phyloP scores from a whole-genome alignment of 2,329 filamentous ascomycete species.

The Pestalotiopsis sp. region DNA sequence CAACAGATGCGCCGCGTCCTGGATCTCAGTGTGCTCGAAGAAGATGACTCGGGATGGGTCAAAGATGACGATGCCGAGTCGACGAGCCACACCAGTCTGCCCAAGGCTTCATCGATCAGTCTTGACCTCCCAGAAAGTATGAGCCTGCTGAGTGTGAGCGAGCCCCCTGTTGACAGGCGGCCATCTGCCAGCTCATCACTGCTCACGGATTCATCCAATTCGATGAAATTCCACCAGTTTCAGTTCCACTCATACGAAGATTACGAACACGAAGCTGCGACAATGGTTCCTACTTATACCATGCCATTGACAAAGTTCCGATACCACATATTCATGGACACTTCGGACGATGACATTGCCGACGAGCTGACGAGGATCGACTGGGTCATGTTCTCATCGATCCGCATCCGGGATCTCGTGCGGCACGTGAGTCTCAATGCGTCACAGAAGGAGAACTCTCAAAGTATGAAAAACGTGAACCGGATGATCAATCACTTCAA shows the following conservation, averaged over 20 bases:
- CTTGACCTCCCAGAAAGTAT: slow-evolving; percentile 45
- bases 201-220: slow-evolving; percentile 36
- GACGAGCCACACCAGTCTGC: slow-evolving; percentile 17
- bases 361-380: slow-evolving; percentile 93
- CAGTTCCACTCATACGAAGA: slow-evolving; percentile 70
- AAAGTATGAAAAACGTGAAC: slow-evolving; percentile 81
- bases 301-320: slow-evolving; percentile 78
- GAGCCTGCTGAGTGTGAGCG: slow-evolving; percentile 49
- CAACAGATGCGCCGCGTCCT: slow-evolving; percentile 82
- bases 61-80: slow-evolving; percentile 65
- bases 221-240: slow-evolving; percentile 43
- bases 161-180: slow-evolving; percentile 36
- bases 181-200: slow-evolving; percentile 47
- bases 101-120: slow-evolving; percentile 20
- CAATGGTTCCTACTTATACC: slow-evolving; percentile 68
- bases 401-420: slow-evolving; percentile 88
- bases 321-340: slow-evolving; percentile 89
- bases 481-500: slow-evolving; percentile 95
- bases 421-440: slow-evolving; percentile 80
- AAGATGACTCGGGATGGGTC: slow-evolving; percentile 94
- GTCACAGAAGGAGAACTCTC: slow-evolving; percentile 72
- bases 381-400: slow-evolving; percentile 97
- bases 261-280: slow-evolving; percentile 76
- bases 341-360: slow-evolving; percentile 80
- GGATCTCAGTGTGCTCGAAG: slow-evolving; percentile 70